Base-by-base conservation (phyloP, 768 basidiomycete genomes). In the Tephrocybe sp. region DNA sequence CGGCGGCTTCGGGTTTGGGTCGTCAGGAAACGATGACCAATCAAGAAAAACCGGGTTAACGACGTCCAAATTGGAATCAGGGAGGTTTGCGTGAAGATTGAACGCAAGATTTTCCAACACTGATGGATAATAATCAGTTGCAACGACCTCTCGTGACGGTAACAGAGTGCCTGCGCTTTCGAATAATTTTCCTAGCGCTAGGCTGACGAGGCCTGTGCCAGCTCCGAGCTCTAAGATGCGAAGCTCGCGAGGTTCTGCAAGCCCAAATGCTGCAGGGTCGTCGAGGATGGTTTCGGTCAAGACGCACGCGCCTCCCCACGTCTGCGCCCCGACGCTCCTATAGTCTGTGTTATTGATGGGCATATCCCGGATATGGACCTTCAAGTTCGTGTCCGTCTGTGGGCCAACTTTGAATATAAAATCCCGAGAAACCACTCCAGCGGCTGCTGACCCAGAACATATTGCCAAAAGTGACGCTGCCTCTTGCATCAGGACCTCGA, bases 221-320 rank as follows among this genome's bases (percentile, higher is more conserved):
- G 89, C 84, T 3, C 92, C 91, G 4, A 94, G 78, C 64, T 94
- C 91, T 24, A 94, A 75, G 21, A 89, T 61, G 4, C 80, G 69
- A 2, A 81, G 57, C 4, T 50, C 53, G 2, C 21, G 50, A 27
- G 11, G 24, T 4, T 23, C 21, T 25, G 45, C 30, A 2, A 82
- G 60, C 8, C 77, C 77, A 59, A 86, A 90, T 22, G 54, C 54
- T 2, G 55, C 60, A 0, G 90, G 86, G 24, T 72, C 61, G 23
- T 82, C 74, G 2, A 77, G 78, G 33, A 93, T 79, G 67, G 83
- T 76, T 61, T 90, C 86, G 0, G 90, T 80, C 47, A 94, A 73
- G 6, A 94, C 79, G 56, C 86, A 91, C 3, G 89, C 86, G 9
- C 86, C 82, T 3, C 90, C 91, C 92, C 91, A 94, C 0, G 91